These are phyloP conservation scores for Vitis rotundifolia DNA, from an alignment of 164 flowering plant species.

Conservation along the genomic window DNA sequence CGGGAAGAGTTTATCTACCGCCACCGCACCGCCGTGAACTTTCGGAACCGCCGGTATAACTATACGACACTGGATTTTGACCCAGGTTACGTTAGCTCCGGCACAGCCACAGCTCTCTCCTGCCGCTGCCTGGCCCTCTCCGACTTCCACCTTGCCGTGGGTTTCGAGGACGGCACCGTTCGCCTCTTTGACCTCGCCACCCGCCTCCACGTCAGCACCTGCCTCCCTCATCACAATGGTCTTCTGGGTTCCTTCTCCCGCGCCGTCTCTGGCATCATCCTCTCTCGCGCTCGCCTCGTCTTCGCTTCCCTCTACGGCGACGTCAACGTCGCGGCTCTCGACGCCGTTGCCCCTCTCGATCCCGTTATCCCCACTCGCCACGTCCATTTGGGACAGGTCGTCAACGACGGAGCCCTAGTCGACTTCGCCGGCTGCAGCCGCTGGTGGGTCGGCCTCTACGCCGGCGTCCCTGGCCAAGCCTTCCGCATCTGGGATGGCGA, in stretches of 20 bases:
- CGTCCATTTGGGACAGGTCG: conserved; percentile 53
- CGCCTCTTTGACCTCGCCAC: conserved; percentile 61
- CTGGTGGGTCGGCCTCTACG: conserved; percentile 88
- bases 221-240: conserved; percentile 48
- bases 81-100: conserved; percentile 19
- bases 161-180: conserved; percentile 77
- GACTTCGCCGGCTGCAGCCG: conserved; percentile 63
- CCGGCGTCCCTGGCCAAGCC: conserved; percentile 76
- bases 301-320: conserved; percentile 85
- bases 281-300: conserved; percentile 35
- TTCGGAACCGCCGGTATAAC: conserved; percentile 32
- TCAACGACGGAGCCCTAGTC: conserved; percentile 62
- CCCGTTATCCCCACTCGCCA: conserved; percentile 26
- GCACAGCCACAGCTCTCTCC: conserved; percentile 27
- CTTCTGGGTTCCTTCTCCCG: conserved; percentile 65
- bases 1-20: conserved; percentile 60
- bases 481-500: conserved; percentile 69
- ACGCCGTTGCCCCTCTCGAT: conserved; percentile 8
- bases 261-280: conserved; percentile 69
- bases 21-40: conserved; percentile 64
- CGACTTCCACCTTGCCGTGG: conserved; percentile 64
- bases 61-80: conserved; percentile 47
- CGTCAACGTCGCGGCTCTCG: conserved; percentile 46
- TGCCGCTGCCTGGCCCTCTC: conserved; percentile 81
- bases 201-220: conserved; percentile 43